A percentile compares a stretch with the other conserved stretches of the same genome.
phyloP scores from a whole-genome alignment of 1,284 basidiomycete species.

The Cryptococcus sp. region DNA sequence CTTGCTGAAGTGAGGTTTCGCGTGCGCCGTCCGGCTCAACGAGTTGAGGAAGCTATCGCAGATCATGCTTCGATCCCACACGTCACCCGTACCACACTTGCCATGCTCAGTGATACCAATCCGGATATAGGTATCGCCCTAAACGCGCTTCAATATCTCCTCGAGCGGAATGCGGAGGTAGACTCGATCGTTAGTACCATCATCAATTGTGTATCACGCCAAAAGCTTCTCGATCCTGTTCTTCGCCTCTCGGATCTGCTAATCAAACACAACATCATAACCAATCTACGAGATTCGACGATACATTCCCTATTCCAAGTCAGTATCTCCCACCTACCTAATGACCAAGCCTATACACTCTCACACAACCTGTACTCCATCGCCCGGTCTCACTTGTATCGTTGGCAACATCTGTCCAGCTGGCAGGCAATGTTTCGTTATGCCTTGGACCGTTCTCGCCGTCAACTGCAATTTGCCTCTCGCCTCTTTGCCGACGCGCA shows the following conservation, averaged over 20 bases:
- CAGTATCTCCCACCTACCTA: slow-evolving; percentile 5
- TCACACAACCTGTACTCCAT: slow-evolving; percentile 18
- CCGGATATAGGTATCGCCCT: neutral
- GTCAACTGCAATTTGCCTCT: slow-evolving; percentile 34
- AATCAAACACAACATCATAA: slow-evolving; percentile 9
- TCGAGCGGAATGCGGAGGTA: slow-evolving; percentile 7
- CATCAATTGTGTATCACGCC: slow-evolving; percentile 2
- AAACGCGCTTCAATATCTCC: slow-evolving; percentile 10
- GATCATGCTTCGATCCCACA: neutral
- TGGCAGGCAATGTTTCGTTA: slow-evolving; percentile 25
- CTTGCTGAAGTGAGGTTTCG: neutral
- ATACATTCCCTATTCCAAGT: slow-evolving; percentile 5
- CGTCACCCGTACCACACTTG: slow-evolving; percentile 4
- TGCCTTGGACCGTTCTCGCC: slow-evolving; percentile 3
- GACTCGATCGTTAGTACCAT: slow-evolving; percentile 2
- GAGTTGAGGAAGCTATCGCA: neutral
- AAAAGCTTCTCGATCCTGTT: neutral
- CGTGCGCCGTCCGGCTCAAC: neutral
- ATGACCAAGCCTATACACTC: slow-evolving; percentile 15
- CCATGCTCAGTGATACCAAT: slow-evolving; percentile 2
- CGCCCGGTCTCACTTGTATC: slow-evolving; percentile 9
- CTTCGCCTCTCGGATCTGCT: neutral
- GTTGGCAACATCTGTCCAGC: slow-evolving; percentile 9
- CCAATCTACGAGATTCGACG: slow-evolving; percentile 3
- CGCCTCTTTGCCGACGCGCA: slow-evolving; percentile 35